Evolutionary conservation across 1,284 basidiomycete species (phyloP).

Genomic region (Laetiporus sulphureus): DNA sequence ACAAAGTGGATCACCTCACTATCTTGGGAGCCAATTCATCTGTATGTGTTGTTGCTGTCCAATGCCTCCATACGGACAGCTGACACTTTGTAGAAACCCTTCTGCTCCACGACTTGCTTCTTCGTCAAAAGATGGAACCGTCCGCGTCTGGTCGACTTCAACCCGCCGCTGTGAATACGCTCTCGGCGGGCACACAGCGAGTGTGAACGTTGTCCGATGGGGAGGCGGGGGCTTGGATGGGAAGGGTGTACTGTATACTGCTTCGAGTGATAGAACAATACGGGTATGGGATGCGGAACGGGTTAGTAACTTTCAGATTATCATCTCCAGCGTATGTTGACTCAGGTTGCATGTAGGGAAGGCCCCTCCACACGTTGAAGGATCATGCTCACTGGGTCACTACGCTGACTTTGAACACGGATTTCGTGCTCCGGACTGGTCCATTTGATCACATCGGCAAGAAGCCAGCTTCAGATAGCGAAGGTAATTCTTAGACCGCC

Average conservation of each 20-base stretch:
- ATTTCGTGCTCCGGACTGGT: conserved; percentile 91
- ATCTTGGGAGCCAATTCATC: conserved; percentile 93
- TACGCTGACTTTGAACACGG: conserved; percentile 91
- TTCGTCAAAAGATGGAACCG: conserved; percentile 94
- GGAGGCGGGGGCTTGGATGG: conserved; percentile 68
- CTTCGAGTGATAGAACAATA: conserved; percentile 90
- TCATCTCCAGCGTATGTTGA: too few relatives aligned
- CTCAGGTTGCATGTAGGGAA: conserved; percentile 40
- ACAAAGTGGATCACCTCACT: conserved; percentile 97
- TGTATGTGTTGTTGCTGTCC: conserved; percentile 45
- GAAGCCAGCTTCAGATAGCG: conserved; percentile 67
- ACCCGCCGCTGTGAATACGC: conserved; percentile 77
- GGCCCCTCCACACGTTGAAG: conserved; percentile 68
- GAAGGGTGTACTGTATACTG: conserved; percentile 87
- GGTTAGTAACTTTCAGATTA: conserved; percentile 30
- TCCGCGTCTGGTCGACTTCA: conserved; percentile 85
- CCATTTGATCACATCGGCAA: conserved; percentile 89
- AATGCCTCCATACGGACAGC: background rate
- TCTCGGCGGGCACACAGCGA: conserved; percentile 90
- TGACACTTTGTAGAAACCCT: conserved; percentile 46
- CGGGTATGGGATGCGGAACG: conserved; percentile 88
- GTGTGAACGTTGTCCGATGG: conserved; percentile 95
- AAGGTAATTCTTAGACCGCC: conserved; percentile 43
- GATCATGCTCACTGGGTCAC: conserved; percentile 99
- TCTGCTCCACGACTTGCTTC: conserved; percentile 83